Conservation (phyloP, 164 flowering plant genomes). For the Liquidambar formosana region DNA sequence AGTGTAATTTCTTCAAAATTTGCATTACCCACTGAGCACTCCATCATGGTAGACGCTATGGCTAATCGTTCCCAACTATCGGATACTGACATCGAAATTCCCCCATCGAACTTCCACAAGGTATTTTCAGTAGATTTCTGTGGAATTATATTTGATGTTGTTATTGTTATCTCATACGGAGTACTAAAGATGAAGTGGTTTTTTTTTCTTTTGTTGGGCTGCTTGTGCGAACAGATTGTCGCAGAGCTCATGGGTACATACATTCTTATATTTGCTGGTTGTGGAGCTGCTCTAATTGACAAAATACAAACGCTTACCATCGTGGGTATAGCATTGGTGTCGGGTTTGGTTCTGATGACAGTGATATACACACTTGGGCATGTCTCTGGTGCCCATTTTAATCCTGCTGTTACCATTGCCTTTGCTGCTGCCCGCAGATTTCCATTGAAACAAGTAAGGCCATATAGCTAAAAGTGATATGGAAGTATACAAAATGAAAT, state of each 20-base stretch:
- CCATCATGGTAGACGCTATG: constrained; percentile 10
- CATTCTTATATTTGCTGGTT: constrained; percentile 41
- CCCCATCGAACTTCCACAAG: constrained; percentile 16
- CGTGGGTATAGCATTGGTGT: constrained; percentile 38
- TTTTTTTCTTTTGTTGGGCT: too few relatives aligned
- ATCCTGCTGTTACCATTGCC: constrained; percentile 58
- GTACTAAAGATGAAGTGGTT: too few relatives aligned
- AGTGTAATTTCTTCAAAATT: not conserved
- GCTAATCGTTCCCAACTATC: not conserved
- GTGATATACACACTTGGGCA: constrained; percentile 46
- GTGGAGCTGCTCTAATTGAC: constrained; percentile 37
- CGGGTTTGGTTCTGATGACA: constrained; percentile 38
- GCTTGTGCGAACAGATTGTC: constrained; percentile 9
- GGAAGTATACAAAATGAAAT: too few relatives aligned
- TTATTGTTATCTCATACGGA: too few relatives aligned
- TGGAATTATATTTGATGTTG: too few relatives aligned
- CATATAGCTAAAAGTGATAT: not conserved
- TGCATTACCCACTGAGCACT: not conserved
- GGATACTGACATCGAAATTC: not conserved
- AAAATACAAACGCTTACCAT: constrained; percentile 14
- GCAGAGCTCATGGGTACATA: constrained; percentile 47
- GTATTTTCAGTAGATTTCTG: constrained; percentile 1
- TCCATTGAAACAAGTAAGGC: constrained; percentile 39
- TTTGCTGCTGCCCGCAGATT: constrained; percentile 40
- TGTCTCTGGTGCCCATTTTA: constrained; percentile 60